Conservation (phyloP, 495 filamentous ascomycete genomes). For the Cercophora samala region DNA sequence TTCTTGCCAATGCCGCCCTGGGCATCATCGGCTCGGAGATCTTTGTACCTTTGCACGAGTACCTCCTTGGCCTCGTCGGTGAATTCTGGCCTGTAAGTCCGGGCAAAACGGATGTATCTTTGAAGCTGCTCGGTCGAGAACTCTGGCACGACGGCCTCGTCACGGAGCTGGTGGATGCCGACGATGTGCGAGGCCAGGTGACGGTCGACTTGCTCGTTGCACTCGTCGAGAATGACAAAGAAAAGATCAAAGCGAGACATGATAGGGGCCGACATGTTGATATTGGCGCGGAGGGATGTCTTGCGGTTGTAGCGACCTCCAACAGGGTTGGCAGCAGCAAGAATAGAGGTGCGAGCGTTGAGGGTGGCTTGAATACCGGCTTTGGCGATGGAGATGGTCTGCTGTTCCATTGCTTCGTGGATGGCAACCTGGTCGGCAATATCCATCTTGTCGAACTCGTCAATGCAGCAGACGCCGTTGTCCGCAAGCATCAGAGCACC, state of each 20-base stretch:
- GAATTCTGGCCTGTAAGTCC: constrained; percentile 93
- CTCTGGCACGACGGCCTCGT: constrained; percentile 85
- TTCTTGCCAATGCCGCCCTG: constrained; percentile 92
- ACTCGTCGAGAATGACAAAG: constrained; percentile 97
- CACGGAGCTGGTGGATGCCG: constrained; percentile 84
- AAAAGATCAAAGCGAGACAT: constrained; percentile 99
- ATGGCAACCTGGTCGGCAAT: constrained; percentile 96
- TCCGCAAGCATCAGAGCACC: constrained; percentile 97
- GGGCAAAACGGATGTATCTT: constrained; percentile 93
- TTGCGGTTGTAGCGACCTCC: constrained; percentile 96
- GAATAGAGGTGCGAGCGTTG: constrained; percentile 90
- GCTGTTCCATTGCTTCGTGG: constrained; percentile 99
- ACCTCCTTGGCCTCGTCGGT: constrained; percentile 77
- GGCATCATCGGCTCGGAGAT: constrained; percentile 87
- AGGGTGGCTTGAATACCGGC: constrained; percentile 98
- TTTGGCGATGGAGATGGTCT: constrained; percentile 99
- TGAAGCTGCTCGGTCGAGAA: constrained; percentile 96
- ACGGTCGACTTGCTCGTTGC: constrained; percentile 85
- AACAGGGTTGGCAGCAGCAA: constrained; percentile 94
- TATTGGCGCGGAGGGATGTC: constrained; percentile 84
- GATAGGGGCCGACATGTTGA: constrained; percentile 98
- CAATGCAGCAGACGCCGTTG: constrained; percentile 96
- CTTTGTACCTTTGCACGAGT: constrained; percentile 93
- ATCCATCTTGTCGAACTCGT: constrained; percentile 99
- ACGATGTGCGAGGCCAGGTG: constrained; percentile 94